Base-by-base conservation (phyloP, 306 rosid genomes). In the Rubus idaeus region DNA sequence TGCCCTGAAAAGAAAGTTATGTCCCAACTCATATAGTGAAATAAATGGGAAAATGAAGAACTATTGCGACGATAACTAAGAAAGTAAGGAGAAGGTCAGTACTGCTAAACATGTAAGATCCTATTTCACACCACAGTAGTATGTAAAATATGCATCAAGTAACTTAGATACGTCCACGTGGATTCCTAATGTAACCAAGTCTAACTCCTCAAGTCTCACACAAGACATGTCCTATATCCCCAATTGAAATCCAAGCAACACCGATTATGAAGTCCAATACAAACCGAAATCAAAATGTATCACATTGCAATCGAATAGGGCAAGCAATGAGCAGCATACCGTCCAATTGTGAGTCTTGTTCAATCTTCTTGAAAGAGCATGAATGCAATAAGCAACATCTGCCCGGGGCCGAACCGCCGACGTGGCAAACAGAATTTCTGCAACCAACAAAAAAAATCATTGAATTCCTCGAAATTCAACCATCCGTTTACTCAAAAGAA, bases 321-420 rank as follows among this genome's bases (percentile, higher is more conserved):
- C 10, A 56, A 57, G 11, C 47, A 71, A 37, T 68, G 35, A 30
- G 35, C 30, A 70, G 42, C 61, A 51, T 89, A 92, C 99, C 97
- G 99, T 96, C 99, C 99, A 96, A 90, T 96, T 96, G 41, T 96
- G 91, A 5, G 98, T 92, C 84, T 96, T 96, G 71, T 88, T 85
- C 82, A 96, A 78, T 5, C 99, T 85, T 20, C 98, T 92, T 1
- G 97, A 84, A 69, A 96, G 98, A 4, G 98, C 94, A 83, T 88
- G 97, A 87, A 96, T 89, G 83, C 99, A 96, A 80, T 96, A 96
- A 35, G 99, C 98, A 84, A 96, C 98, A 88, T 96, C 99, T 26
- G 99, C 99, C 71, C 99, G 83, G 0, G 98, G 98, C 6, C 98
- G 85, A 85, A 89, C 81, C 51, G 98, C 89, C 60, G 99, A 85